phyloP scores from a whole-genome alignment of 805 yeast species.

The Spathaspora gorwiae region DNA sequence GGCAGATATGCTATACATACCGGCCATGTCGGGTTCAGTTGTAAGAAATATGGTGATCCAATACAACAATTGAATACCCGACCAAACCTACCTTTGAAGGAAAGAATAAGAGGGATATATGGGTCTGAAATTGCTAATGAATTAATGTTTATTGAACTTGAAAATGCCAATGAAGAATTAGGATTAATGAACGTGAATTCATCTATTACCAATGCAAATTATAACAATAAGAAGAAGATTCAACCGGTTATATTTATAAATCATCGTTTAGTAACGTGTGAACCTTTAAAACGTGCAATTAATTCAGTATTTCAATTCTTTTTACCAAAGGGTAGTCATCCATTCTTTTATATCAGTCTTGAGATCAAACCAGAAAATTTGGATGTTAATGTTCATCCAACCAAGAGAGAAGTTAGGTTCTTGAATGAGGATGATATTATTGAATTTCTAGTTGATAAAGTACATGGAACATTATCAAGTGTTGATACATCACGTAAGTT shows the following conservation, averaged over 20 bases:
- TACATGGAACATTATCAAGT: constrained; percentile 49
- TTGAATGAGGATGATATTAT: constrained; percentile 82
- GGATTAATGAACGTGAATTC: constrained; percentile 60
- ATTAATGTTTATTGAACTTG: constrained; percentile 45
- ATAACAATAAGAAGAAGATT: constrained; percentile 56
- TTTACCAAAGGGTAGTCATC: constrained; percentile 70
- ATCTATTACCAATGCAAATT: constrained; percentile 67
- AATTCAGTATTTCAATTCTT: constrained; percentile 55
- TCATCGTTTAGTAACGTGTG: constrained; percentile 76
- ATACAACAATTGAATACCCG: constrained; percentile 62
- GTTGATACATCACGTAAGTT: constrained; percentile 68
- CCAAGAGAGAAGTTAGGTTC: constrained; percentile 87
- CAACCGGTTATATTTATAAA: constrained; percentile 82
- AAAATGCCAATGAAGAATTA: constrained; percentile 12
- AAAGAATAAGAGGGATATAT: constrained; percentile 68
- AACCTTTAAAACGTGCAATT: constrained; percentile 70
- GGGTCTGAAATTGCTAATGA: constrained; percentile 69
- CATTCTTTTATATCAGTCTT: constrained; percentile 76
- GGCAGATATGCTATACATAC: constrained; percentile 81
- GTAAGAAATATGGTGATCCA: constrained; percentile 76
- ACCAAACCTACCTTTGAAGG: constrained; percentile 46
- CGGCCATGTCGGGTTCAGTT: constrained; percentile 63
- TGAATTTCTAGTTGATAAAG: constrained; percentile 45
- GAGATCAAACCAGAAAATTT: constrained; percentile 61
- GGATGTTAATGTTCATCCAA: constrained; percentile 95